phyloP scores from a whole-genome alignment of 768 basidiomycete genomes.

The Mycena leptocephala region DNA sequence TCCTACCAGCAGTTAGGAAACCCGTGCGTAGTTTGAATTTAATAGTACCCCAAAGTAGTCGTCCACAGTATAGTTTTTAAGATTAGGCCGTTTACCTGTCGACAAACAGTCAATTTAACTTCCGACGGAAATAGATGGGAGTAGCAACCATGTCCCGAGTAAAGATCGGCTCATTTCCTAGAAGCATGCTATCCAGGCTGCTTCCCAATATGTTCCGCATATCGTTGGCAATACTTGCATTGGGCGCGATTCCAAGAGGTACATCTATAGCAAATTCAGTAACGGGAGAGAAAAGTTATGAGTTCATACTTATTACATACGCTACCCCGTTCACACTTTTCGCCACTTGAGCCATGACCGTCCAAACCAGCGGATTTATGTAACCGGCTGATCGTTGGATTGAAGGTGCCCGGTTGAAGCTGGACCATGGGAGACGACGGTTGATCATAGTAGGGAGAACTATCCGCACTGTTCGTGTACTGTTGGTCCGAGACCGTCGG shows the following conservation, averaged over 20 bases:
- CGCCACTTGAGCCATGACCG: slow-evolving; percentile 59
- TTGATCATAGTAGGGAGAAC: slow-evolving; percentile 58
- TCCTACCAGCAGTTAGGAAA: slow-evolving; percentile 49
- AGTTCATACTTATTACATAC: slow-evolving; percentile 53
- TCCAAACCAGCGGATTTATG: slow-evolving; percentile 65
- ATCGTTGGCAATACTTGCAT: slow-evolving; percentile 44
- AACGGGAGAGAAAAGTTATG: background rate
- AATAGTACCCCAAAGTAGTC: slow-evolving; percentile 62
- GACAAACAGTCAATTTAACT: background rate
- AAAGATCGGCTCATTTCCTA: slow-evolving; percentile 80
- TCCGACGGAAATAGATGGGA: background rate
- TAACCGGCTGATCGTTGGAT: slow-evolving; percentile 64
- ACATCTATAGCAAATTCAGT: slow-evolving; percentile 17
- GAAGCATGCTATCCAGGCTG: slow-evolving; percentile 61
- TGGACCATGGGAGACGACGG: slow-evolving; percentile 61
- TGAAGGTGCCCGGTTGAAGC: slow-evolving; percentile 51
- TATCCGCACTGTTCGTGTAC: slow-evolving; percentile 48
- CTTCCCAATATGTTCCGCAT: slow-evolving; percentile 56
- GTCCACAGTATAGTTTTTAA: slow-evolving; percentile 63
- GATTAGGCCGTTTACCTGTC: slow-evolving; percentile 51
- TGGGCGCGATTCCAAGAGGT: slow-evolving; percentile 26
- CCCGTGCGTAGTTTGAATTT: background rate
- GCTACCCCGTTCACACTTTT: slow-evolving; percentile 46
- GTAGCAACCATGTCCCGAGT: slow-evolving; percentile 52
- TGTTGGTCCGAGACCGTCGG: background rate